Percentiles rank a stretch among this genome's conserved stretches.
phyloP scores from a whole-genome alignment of 1,139 yeast species.

The Lodderomyces beijingensis region DNA sequence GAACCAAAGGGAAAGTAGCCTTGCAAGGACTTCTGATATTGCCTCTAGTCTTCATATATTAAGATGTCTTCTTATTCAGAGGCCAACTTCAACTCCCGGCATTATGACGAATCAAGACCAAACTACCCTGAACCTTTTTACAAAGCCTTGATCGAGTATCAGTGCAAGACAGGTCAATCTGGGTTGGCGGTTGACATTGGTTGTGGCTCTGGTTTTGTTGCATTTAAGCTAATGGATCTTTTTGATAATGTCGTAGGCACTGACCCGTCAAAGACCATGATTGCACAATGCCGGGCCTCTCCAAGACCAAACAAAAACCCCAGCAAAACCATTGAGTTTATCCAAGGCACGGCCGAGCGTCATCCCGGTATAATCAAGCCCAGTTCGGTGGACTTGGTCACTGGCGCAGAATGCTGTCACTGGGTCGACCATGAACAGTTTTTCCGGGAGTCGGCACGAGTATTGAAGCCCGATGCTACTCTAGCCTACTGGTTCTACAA shows the following conservation, averaged over 20 bases:
- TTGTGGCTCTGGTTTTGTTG: slow-evolving; percentile 81
- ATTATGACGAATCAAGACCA: slow-evolving; percentile 39
- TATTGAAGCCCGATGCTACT: slow-evolving; percentile 58
- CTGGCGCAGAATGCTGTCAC: slow-evolving; percentile 76
- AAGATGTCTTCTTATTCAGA: slow-evolving; percentile 39
- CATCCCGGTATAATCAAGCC: slow-evolving; percentile 19
- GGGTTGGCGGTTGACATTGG: slow-evolving; percentile 63
- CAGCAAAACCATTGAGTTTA: slow-evolving; percentile 18
- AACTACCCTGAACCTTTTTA: slow-evolving; percentile 34
- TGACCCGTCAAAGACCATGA: slow-evolving; percentile 66
- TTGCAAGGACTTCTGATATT: too few species aligned
- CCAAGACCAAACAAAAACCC: not conserved
- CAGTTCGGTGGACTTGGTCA: slow-evolving; percentile 51
- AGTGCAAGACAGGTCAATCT: slow-evolving; percentile 15
- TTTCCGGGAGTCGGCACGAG: slow-evolving; percentile 44
- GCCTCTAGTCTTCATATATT: too few species aligned
- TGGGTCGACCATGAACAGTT: slow-evolving; percentile 64
- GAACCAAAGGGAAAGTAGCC: too few species aligned
- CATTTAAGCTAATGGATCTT: slow-evolving; percentile 47
- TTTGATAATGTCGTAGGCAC: slow-evolving; percentile 56
- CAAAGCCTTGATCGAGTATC: slow-evolving; percentile 26
- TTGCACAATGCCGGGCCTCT: slow-evolving; percentile 37
- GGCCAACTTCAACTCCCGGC: slow-evolving; percentile 28
- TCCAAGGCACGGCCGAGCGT: slow-evolving; percentile 29
- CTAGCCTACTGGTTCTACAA: slow-evolving; percentile 78